Conservation (phyloP, 176 grass and related monocot genomes). For the Tuctoria greenei region DNA sequence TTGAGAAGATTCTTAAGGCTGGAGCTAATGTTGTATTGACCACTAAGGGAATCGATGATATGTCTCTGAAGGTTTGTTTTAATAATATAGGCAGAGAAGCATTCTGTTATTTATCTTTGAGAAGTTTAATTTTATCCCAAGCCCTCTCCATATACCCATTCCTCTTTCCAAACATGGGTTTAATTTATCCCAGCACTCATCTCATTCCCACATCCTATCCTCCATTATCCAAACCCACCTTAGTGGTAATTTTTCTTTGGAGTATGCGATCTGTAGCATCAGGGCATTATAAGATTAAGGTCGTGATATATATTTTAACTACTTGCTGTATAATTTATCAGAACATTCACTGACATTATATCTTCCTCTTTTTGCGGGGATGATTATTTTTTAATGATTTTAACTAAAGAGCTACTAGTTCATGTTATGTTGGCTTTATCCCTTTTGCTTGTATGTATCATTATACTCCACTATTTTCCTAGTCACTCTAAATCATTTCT, state of each 20-base stretch:
- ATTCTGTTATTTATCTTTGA: neutral
- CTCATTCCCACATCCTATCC: neutral
- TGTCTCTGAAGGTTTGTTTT: conserved; percentile 77
- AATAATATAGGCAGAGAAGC: neutral
- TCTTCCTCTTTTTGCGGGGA: neutral
- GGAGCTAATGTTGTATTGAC: conserved; percentile 90
- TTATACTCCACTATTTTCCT: neutral
- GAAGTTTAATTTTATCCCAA: neutral
- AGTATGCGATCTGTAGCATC: neutral
- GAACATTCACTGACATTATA: neutral
- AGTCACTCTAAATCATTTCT: neutral
- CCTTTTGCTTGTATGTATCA: neutral
- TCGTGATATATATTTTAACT: neutral
- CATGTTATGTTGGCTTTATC: neutral
- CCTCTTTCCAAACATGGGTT: neutral
- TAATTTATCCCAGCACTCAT: neutral
- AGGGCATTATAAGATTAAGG: neutral
- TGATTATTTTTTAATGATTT: neutral
- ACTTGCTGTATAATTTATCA: neutral
- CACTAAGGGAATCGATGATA: conserved; percentile 97
- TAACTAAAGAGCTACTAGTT: neutral
- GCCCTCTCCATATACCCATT: neutral
- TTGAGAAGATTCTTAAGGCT: conserved; percentile 78
- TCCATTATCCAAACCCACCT: too few species aligned
- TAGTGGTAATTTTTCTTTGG: neutral